phyloP scores from a whole-genome alignment of 176 grass and related monocot species.

The Otatea glauca region DNA sequence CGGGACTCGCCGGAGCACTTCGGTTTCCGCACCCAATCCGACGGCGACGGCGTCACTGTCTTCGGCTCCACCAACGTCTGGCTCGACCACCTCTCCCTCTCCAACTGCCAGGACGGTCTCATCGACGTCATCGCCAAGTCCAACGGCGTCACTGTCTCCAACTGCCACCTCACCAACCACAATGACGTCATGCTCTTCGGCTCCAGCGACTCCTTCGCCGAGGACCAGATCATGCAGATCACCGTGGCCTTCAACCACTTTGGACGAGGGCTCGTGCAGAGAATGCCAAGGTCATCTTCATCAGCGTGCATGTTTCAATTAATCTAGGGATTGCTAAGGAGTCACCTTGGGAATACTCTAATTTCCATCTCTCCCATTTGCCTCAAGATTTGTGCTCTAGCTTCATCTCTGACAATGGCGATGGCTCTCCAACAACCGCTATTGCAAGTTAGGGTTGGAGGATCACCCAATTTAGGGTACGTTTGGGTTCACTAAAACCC shows the following conservation, averaged over 20 bases:
- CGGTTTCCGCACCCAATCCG: conserved; percentile 62
- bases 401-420: too few relatives aligned
- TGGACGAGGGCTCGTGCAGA: conserved; percentile 76
- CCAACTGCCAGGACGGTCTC: conserved; percentile 83
- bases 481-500: too few relatives aligned
- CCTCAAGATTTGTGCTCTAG: too few relatives aligned
- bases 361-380: too few relatives aligned
- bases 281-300: conserved; percentile 69
- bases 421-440: too few relatives aligned
- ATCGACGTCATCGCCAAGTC: conserved; percentile 69
- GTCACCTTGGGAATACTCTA: too few relatives aligned
- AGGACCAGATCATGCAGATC: conserved; percentile 78
- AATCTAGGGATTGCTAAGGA: too few relatives aligned
- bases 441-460: too few relatives aligned
- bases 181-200: conserved; percentile 90
- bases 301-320: too few relatives aligned
- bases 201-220: conserved; percentile 48
- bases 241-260: conserved; percentile 92
- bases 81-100: conserved; percentile 85
- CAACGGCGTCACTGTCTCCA: conserved; percentile 86
- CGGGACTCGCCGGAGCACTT: conserved; percentile 64
- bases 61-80: conserved; percentile 75
- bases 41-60: conserved; percentile 78
- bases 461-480: too few relatives aligned
- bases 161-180: conserved; percentile 80